phyloP scores from a whole-genome alignment of 2,329 filamentous ascomycete species.

The Fusarium robinianum region DNA sequence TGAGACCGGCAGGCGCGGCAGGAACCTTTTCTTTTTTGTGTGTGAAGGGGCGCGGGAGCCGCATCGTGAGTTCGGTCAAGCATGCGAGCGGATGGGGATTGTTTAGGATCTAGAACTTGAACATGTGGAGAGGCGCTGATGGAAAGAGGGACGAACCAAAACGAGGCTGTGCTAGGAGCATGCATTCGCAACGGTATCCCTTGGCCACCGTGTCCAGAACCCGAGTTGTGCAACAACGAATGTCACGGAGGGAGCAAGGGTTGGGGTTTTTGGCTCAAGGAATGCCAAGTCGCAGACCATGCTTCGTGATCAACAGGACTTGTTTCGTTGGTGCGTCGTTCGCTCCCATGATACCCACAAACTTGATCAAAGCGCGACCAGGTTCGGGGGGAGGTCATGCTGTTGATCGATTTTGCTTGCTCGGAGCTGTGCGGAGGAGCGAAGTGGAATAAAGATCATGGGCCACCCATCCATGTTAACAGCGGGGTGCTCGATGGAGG shows the following conservation, averaged over 20 bases:
- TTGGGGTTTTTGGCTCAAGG: conserved; percentile 1
- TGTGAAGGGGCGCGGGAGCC: conserved; percentile 6
- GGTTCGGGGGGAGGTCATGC: not conserved
- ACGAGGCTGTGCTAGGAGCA: conserved; percentile 10
- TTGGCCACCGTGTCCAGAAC: not conserved
- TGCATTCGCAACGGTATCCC: conserved; percentile 25
- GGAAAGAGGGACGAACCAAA: conserved; percentile 1
- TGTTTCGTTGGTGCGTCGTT: conserved; percentile 10
- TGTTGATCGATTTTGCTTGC: conserved; percentile 8
- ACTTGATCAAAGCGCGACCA: conserved; percentile 8
- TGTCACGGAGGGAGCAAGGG: conserved; percentile 3
- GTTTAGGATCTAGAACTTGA: conserved; percentile 19
- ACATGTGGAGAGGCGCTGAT: conserved; percentile 23
- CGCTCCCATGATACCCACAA: conserved; percentile 6
- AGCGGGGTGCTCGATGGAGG: too few relatives aligned
- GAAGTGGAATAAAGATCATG: too few relatives aligned
- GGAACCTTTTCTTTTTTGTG: conserved; percentile 2
- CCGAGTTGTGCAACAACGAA: conserved; percentile 8
- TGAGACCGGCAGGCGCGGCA: conserved; percentile 1
- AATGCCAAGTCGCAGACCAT: too few relatives aligned
- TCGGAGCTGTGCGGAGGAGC: too few relatives aligned
- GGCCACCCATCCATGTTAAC: too few relatives aligned
- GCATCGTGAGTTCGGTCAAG: conserved; percentile 13
- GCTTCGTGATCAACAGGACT: too few relatives aligned
- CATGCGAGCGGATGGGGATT: conserved; percentile 24